These are phyloP conservation scores for Phytophthora constricta DNA, from an alignment of 352 stramenopile genomes.

Conservation along the genomic window DNA sequence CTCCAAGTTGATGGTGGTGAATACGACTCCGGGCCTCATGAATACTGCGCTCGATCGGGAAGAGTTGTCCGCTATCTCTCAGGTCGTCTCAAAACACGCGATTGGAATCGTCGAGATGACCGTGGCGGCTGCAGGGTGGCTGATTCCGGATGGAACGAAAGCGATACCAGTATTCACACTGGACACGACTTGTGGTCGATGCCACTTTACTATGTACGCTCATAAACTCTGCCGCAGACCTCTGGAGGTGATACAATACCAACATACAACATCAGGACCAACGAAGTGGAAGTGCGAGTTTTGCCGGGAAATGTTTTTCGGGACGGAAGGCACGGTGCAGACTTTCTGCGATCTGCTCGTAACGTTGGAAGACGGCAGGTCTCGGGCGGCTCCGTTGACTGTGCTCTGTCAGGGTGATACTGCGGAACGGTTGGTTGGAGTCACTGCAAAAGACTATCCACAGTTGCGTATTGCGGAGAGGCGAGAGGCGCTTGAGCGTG, in stretches of 20 bases:
- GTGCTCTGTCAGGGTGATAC: constrained; percentile 55
- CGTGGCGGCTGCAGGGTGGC: constrained; percentile 49
- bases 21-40: constrained; percentile 50
- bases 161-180: constrained; percentile 33
- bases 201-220: constrained; percentile 53
- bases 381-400: constrained; percentile 15
- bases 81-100: constrained; percentile 13
- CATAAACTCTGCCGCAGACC: constrained; percentile 40
- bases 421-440: constrained; percentile 48
- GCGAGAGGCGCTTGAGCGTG: constrained; percentile 31
- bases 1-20: constrained; percentile 54
- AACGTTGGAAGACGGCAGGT: constrained; percentile 48
- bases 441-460: constrained; percentile 51
- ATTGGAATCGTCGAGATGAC: constrained; percentile 38
- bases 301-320: constrained; percentile 62
- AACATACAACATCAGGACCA: not conserved
- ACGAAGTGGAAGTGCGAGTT: constrained; percentile 62
- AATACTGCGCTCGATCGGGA: constrained; percentile 33
- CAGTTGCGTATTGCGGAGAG: constrained; percentile 56
- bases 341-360: constrained; percentile 53
- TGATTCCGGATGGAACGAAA: constrained; percentile 45
- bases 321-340: constrained; percentile 53
- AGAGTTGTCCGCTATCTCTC: not conserved
- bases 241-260: constrained; percentile 24
- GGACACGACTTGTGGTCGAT: constrained; percentile 52